Evolutionary conservation across 1,284 basidiomycete genomes (phyloP), one percentile per base, ranked within the genome.

Genomic region (Ceratobasidium sp.): DNA sequence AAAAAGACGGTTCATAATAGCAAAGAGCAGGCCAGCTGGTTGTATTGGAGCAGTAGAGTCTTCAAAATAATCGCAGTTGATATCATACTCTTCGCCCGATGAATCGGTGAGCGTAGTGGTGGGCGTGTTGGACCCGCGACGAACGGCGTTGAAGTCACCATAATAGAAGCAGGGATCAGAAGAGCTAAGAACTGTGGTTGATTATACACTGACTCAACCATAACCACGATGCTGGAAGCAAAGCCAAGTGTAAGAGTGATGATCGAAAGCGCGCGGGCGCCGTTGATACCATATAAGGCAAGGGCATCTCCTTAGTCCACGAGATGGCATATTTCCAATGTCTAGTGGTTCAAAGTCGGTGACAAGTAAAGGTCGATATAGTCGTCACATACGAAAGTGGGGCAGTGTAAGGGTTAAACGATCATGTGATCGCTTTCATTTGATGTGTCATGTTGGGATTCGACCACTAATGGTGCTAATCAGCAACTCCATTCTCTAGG

Each of bases 1-100:
- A 79, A 96, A 88, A 48, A 96, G 83, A 22, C 93, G 87, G 80
- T 93, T 92, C 69, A 96, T 85, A 63, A 96, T 90, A 0, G 93
- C 91, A 92, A 94, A 96, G 82, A 96, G 95, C 1, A 89, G 89
- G 19, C 95, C 94, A 1, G 93, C 94, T 59, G 93, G 85, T 82
- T 97, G 93, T 80, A 94, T 93, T 0, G 94, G 94, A 27, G 76
- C 76, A 19, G 76, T 77, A 9, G 75, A 76, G 22, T 33, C 66
- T 17, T 76, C 76, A 45, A 77, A 76, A 48, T 77, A 77, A 51
- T 77, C 76, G 54, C 76, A 77, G 11, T 77, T 75, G 31, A 77
- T 50, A 3, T 67, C 65, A 11, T 75, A 75, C 9, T 66, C 60
- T 3, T 74, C 50, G 36, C 65, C 75, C 41, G 53, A 67, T 15